Percentiles rank a stretch among this genome's conserved stretches.
Evolutionary conservation across 1,139 yeast genomes (phyloP).

Genomic region (Groenewaldozyma sp.): DNA sequence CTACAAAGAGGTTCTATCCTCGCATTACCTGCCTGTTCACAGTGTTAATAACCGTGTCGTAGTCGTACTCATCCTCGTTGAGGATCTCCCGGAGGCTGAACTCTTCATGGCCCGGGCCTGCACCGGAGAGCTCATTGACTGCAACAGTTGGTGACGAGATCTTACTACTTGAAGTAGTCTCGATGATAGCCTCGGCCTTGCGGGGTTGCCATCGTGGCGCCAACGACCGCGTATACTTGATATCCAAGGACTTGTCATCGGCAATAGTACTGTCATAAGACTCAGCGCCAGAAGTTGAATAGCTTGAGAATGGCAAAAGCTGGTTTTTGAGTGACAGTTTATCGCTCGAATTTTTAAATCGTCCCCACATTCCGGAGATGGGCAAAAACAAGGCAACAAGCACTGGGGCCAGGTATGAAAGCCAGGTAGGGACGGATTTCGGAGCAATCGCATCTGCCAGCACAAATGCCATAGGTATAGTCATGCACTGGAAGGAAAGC

Average conservation of each 20-base stretch:
- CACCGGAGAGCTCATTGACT: neutral
- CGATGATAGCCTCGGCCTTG: neutral
- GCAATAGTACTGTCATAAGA: too few relatives aligned
- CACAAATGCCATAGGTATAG: slow-evolving; percentile 65
- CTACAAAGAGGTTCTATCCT: too few relatives aligned
- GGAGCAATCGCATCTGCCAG: slow-evolving; percentile 35
- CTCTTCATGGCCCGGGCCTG: neutral
- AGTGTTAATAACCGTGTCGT: neutral
- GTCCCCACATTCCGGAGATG: slow-evolving; percentile 81
- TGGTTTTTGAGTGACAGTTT: neutral
- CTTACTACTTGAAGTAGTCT: neutral
- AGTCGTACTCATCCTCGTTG: neutral
- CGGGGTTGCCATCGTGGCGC: neutral
- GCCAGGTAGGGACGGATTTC: slow-evolving; percentile 22
- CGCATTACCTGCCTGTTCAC: neutral
- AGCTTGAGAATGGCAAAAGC: neutral
- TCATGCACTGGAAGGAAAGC: slow-evolving; percentile 74
- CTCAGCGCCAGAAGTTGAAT: neutral
- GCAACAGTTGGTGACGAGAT: neutral
- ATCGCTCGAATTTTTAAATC: slow-evolving; percentile 12
- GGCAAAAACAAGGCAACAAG: slow-evolving; percentile 63
- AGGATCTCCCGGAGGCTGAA: neutral
- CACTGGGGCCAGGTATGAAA: slow-evolving; percentile 36
- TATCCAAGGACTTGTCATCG: neutral
- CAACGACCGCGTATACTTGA: neutral